These are phyloP conservation scores for Cornus kousa DNA, from an alignment of 148 eudicot genomes.

Conservation along the genomic window DNA sequence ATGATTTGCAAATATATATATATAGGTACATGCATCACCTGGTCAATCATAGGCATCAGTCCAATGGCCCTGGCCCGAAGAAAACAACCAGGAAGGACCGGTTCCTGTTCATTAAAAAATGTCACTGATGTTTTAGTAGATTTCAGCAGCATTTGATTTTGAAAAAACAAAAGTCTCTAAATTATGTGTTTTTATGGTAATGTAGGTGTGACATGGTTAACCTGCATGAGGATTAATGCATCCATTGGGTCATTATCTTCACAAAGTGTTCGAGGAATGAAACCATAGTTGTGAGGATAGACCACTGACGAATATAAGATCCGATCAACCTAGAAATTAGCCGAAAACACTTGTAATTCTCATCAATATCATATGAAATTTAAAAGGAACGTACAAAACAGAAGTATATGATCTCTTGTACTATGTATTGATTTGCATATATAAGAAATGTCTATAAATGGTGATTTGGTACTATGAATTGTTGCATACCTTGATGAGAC, in stretches of 20 bases:
- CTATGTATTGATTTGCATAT: too few species aligned
- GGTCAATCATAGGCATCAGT: conserved; percentile 96
- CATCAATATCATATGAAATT: too few species aligned
- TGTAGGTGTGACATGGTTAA: conserved; percentile 19
- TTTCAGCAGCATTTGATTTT: too few species aligned
- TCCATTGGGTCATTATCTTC: conserved; percentile 92
- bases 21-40: conserved; percentile 35
- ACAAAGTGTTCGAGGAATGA: conserved; percentile 77
- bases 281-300: conserved; percentile 95
- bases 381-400: too few species aligned
- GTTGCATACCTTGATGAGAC: conserved; percentile 64
- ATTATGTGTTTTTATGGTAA: too few species aligned
- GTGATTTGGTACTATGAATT: too few species aligned
- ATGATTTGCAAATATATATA: background rate
- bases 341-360: background rate
- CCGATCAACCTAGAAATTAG: conserved; percentile 64
- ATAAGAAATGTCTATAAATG: too few species aligned
- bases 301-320: conserved; percentile 89
- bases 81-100: conserved; percentile 82
- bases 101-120: conserved; percentile 46
- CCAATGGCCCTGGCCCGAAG: conserved; percentile 83
- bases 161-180: too few species aligned
- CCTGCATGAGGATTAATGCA: conserved; percentile 88
- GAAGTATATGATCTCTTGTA: too few species aligned
- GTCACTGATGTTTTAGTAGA: background rate